phyloP scores from a whole-genome alignment of 2,329 filamentous ascomycete species.

The Cytospora chrysosperma region DNA sequence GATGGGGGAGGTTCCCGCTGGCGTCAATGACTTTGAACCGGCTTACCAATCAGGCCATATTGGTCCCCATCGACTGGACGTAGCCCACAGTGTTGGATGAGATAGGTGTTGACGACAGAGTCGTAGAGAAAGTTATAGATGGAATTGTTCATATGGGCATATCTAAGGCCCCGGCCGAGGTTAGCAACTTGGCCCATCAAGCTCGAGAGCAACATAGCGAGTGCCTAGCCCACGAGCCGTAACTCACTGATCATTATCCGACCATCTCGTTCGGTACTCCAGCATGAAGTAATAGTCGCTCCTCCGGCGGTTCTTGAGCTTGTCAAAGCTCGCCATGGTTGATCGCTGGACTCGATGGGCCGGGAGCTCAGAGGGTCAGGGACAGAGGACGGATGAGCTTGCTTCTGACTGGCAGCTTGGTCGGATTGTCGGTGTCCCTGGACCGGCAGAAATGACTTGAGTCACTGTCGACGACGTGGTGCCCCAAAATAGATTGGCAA shows the following conservation, averaged over 20 bases:
- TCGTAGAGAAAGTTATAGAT: conserved; percentile 88
- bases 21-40: neutral
- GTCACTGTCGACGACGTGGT: conserved; percentile 21
- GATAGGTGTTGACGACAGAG: conserved; percentile 84
- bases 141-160: conserved; percentile 88
- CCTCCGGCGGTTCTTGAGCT: conserved; percentile 62
- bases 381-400: neutral
- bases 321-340: conserved; percentile 35
- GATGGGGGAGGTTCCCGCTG: neutral
- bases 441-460: conserved; percentile 9
- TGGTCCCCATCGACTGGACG: conserved; percentile 68
- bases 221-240: neutral
- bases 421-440: conserved; percentile 8
- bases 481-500: conserved; percentile 11
- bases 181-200: conserved; percentile 18
- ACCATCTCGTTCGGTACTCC: conserved; percentile 88
- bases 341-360: neutral
- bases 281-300: conserved; percentile 75
- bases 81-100: conserved; percentile 75
- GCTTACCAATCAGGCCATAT: conserved; percentile 66
- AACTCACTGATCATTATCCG: conserved; percentile 30
- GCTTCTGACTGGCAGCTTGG: conserved; percentile 1
- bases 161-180: conserved; percentile 43
- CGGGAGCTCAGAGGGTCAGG: neutral
- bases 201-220: neutral